phyloP scores from a whole-genome alignment of 306 rosid genomes.

The Alnus glutinosa region DNA sequence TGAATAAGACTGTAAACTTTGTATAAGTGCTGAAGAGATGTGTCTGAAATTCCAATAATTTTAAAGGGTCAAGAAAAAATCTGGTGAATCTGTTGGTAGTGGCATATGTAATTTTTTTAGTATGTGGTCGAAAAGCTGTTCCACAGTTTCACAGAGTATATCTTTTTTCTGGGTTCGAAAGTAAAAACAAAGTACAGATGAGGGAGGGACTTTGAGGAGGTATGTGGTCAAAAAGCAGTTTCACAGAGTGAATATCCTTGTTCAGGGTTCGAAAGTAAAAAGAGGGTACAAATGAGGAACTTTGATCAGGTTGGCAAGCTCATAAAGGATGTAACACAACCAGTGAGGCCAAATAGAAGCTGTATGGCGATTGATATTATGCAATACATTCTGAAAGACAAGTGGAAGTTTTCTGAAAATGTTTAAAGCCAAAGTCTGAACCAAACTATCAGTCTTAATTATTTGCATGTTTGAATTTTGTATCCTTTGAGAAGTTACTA shows the following conservation, averaged over 20 bases:
- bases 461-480: neutral
- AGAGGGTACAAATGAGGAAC: neutral
- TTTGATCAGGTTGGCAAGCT: neutral
- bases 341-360: neutral
- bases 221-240: neutral
- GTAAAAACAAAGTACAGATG: too few relatives aligned
- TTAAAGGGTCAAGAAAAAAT: too few relatives aligned
- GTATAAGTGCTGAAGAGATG: neutral
- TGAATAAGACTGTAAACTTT: neutral
- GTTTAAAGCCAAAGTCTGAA: neutral
- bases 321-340: neutral
- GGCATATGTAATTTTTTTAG: too few relatives aligned
- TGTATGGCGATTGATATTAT: neutral
- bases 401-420: neutral
- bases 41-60: neutral
- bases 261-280: neutral
- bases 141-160: too few relatives aligned
- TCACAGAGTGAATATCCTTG: neutral
- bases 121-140: too few relatives aligned
- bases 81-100: too few relatives aligned
- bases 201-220: neutral
- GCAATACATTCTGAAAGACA: neutral
- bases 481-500: neutral
- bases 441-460: neutral
- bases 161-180: too few relatives aligned